A percentile compares a stretch with the other conserved stretches of the same genome.
Conservation (phyloP, 805 yeast species). For the Wickerhamomyces alni region DNA sequence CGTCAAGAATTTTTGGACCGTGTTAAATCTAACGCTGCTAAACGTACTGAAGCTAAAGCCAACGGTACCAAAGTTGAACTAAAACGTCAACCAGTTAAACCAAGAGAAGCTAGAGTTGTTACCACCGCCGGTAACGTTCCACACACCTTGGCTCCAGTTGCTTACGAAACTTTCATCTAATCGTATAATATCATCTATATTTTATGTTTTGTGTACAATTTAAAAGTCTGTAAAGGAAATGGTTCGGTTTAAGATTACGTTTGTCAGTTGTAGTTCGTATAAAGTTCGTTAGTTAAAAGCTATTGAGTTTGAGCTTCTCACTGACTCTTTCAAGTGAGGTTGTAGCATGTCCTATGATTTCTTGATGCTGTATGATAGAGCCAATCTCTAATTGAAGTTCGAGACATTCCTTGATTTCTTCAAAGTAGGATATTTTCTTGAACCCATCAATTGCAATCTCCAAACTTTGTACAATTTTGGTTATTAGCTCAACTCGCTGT, state of each 20-base stretch:
- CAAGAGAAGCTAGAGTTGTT: conserved; percentile 89
- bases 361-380: conserved; percentile 22
- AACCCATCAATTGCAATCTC: conserved; percentile 41
- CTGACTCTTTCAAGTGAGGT: conserved; percentile 4
- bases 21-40: conserved; percentile 94
- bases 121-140: conserved; percentile 80
- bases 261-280: background rate
- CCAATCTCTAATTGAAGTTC: conserved; percentile 35
- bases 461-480: conserved; percentile 31
- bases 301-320: conserved; percentile 7
- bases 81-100: conserved; percentile 98
- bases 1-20: conserved; percentile 98
- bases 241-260: conserved; percentile 1
- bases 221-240: conserved; percentile 4
- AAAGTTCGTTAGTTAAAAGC: background rate
- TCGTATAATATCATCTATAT: conserved; percentile 16
- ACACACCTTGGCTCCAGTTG: conserved; percentile 97
- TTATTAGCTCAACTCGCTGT: conserved; percentile 2
- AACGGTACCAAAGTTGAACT: conserved; percentile 85
- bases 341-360: conserved; percentile 23
- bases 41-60: conserved; percentile 90
- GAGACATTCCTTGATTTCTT: conserved; percentile 35
- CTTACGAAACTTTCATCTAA: conserved; percentile 99
- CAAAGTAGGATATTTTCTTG: conserved; percentile 31
- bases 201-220: conserved; percentile 21